A percentile compares a stretch with the other conserved stretches of the same genome.
Conservation (phyloP, 1,284 basidiomycete genomes). For the Prillingera fragicola region DNA sequence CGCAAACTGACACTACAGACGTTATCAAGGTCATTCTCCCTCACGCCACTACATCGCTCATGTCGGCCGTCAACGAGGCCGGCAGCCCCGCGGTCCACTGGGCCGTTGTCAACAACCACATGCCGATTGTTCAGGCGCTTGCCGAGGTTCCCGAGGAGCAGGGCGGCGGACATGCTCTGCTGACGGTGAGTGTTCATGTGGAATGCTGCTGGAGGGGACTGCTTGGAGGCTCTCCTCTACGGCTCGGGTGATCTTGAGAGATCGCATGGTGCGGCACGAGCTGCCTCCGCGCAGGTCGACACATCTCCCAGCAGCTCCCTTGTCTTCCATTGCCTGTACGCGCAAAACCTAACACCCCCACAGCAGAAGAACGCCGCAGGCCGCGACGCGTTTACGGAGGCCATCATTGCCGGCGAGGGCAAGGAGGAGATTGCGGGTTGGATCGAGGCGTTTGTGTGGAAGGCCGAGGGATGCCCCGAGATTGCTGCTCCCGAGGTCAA, state of each 20-base stretch:
- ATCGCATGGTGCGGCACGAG: background rate
- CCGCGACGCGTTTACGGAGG: slow-evolving; percentile 44
- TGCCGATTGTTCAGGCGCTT: slow-evolving; percentile 61
- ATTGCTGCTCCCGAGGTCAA: no score
- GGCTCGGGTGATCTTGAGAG: background rate
- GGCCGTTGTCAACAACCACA: slow-evolving; percentile 76
- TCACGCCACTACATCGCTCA: slow-evolving; percentile 55
- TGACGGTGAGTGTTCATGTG: slow-evolving; percentile 34
- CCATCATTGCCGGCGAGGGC: slow-evolving; percentile 45
- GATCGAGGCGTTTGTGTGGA: slow-evolving; percentile 47
- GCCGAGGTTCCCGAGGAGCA: slow-evolving; percentile 50
- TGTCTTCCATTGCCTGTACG: no score
- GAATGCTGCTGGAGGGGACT: no score
- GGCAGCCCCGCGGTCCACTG: slow-evolving; percentile 79
- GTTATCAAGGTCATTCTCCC: slow-evolving; percentile 38
- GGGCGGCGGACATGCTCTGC: slow-evolving; percentile 41
- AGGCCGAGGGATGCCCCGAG: slow-evolving; percentile 39
- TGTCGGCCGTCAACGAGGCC: slow-evolving; percentile 60
- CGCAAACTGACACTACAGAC: slow-evolving; percentile 12
- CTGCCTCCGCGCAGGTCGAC: no score
- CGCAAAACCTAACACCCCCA: slow-evolving; percentile 1
- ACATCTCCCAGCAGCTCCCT: no score
- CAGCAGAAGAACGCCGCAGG: slow-evolving; percentile 43
- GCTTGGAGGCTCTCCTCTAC: background rate
- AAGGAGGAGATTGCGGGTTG: slow-evolving; percentile 48